Evolutionary conservation across 2,329 filamentous ascomycete species (phyloP).

Genomic region (Zarea fungicola): DNA sequence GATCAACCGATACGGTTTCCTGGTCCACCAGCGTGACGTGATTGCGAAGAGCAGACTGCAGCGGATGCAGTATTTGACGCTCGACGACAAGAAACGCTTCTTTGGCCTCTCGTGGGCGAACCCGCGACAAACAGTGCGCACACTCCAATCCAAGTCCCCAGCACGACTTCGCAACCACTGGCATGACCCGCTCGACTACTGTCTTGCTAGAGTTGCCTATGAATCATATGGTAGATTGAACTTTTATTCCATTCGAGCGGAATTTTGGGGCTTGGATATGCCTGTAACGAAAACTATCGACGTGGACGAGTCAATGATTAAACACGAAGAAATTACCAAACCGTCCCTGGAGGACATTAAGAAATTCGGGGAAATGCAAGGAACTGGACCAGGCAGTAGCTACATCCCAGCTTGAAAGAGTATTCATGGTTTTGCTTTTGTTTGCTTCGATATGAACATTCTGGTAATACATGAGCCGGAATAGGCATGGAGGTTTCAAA

Average conservation of each 20-base stretch:
- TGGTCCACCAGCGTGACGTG: conserved; percentile 19
- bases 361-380: too few species aligned
- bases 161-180: conserved; percentile 14
- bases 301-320: background rate
- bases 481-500: too few species aligned
- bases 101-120: conserved; percentile 2
- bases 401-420: too few species aligned
- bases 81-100: conserved; percentile 1
- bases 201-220: conserved; percentile 12
- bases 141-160: background rate
- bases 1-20: conserved; percentile 19
- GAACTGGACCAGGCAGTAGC: too few species aligned
- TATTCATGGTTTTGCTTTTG: too few species aligned
- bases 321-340: too few species aligned
- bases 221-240: conserved; percentile 1
- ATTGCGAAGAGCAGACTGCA: conserved; percentile 13
- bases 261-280: conserved; percentile 8
- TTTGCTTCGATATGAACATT: too few species aligned
- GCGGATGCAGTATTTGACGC: background rate
- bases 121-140: conserved; percentile 3
- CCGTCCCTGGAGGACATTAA: too few species aligned
- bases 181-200: conserved; percentile 13
- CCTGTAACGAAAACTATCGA: background rate
- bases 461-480: too few species aligned
- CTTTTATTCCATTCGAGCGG: background rate